Evolutionary conservation across 192 early-diverging fungal species (phyloP).

Genomic region (Globomyces pollinis-pini): DNA sequence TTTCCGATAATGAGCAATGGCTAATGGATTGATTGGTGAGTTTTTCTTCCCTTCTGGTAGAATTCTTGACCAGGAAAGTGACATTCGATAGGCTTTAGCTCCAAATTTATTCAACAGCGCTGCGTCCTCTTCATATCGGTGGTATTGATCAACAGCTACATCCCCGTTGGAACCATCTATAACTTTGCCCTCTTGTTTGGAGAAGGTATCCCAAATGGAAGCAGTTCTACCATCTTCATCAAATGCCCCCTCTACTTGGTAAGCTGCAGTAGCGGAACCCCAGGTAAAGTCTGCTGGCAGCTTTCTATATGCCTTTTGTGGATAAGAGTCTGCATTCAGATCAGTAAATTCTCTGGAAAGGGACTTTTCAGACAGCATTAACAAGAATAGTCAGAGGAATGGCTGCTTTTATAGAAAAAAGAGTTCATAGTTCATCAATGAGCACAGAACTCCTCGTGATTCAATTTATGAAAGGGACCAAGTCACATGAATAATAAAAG

Average conservation of each 20-base stretch:
- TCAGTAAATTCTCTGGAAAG: too few relatives aligned
- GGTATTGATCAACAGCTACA: constrained; percentile 29
- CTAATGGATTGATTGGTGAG: constrained; percentile 26
- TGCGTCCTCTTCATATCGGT: constrained; percentile 26
- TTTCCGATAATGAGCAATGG: constrained; percentile 37
- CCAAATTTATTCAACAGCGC: constrained; percentile 21
- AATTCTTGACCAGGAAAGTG: constrained; percentile 42
- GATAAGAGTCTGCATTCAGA: too few relatives aligned
- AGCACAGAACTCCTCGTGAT: too few relatives aligned
- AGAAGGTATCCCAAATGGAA: constrained; percentile 36
- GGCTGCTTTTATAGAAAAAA: too few relatives aligned
- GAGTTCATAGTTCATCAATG: too few relatives aligned
- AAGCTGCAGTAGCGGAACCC: constrained; percentile 28
- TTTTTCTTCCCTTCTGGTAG: constrained; percentile 23
- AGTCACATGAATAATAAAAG: too few relatives aligned
- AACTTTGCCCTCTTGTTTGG: constrained; percentile 13
- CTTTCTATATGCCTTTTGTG: too few relatives aligned
- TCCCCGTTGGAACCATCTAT: constrained; percentile 25
- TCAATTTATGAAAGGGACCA: too few relatives aligned
- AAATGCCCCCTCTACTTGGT: constrained; percentile 38
- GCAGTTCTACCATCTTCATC: constrained; percentile 34
- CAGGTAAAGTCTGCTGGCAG: constrained; percentile 14
- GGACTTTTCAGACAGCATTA: too few relatives aligned
- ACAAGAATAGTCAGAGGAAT: too few relatives aligned
- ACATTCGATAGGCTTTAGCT: constrained; percentile 34